Conservation (phyloP, 2,329 filamentous ascomycete species). For the Calonectria hongkongensis region DNA sequence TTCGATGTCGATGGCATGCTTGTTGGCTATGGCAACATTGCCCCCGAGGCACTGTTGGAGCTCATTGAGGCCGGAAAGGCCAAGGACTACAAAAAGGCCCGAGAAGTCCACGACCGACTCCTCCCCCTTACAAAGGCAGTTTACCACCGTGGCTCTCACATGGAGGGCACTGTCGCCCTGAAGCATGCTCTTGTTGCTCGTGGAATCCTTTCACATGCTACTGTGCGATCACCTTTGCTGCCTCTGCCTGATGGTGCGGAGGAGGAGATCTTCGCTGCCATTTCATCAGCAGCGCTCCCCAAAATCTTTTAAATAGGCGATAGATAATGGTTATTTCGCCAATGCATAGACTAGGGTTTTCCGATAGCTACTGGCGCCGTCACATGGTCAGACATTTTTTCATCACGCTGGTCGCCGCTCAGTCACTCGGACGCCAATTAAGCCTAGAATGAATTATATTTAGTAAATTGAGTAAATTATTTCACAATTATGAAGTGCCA, state of each 20-base stretch:
- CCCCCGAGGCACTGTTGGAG: constrained; percentile 69
- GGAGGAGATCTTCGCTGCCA: constrained; percentile 64
- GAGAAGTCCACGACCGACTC: constrained; percentile 69
- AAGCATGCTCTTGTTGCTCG: constrained; percentile 72
- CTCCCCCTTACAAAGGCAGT: constrained; percentile 72
- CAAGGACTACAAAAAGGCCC: constrained; percentile 68
- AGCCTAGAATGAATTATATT: constrained; percentile 6
- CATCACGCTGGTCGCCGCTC: background rate
- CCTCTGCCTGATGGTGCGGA: constrained; percentile 65
- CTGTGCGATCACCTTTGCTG: constrained; percentile 69
- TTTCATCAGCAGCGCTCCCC: constrained; percentile 55
- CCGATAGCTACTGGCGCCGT: too few relatives aligned
- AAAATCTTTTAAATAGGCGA: constrained; percentile 42
- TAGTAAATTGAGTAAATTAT: background rate
- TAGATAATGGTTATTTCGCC: too few relatives aligned
- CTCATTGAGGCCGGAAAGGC: constrained; percentile 71
- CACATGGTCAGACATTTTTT: background rate
- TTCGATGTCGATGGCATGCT: constrained; percentile 73
- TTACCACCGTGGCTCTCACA: constrained; percentile 72
- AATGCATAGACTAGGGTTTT: background rate
- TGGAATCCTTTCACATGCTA: constrained; percentile 69
- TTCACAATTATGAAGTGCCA: background rate
- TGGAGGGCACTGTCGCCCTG: constrained; percentile 72
- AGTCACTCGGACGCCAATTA: background rate
- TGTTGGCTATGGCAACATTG: constrained; percentile 73